A percentile compares a stretch with the other conserved stretches of the same genome.
Conservation (phyloP, 305 asterid genomes). For the Plantago coronopus region DNA sequence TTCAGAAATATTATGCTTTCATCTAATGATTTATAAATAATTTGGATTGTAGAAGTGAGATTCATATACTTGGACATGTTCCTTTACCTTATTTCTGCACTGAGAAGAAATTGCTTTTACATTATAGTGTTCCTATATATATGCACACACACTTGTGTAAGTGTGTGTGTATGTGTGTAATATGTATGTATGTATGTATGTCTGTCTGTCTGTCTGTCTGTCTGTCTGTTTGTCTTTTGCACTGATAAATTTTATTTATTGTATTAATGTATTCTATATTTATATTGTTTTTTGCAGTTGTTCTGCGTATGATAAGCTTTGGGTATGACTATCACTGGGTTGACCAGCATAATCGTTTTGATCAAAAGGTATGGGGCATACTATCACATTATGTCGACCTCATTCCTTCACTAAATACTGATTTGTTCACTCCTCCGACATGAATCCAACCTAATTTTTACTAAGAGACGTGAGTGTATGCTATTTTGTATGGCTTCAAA, state of each 20-base stretch:
- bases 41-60: not conserved
- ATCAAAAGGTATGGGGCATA: constrained; percentile 58
- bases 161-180: too few species aligned
- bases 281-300: constrained; percentile 53
- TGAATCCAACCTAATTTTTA: not conserved
- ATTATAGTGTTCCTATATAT: constrained; percentile 2
- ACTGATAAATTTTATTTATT: constrained; percentile 9
- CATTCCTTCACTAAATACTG: constrained; percentile 12
- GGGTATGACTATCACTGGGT: constrained; percentile 95
- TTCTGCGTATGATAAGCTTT: constrained; percentile 95
- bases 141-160: not conserved
- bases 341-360: constrained; percentile 48
- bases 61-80: not conserved
- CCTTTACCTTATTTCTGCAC: constrained; percentile 1
- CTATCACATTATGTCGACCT: constrained; percentile 17
- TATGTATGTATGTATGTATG: too few species aligned
- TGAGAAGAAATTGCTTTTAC: constrained; percentile 8
- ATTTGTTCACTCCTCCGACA: not conserved
- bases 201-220: too few species aligned
- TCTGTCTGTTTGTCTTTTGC: not conserved
- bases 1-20: too few species aligned
- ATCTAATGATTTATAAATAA: too few species aligned
- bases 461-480: constrained; percentile 16
- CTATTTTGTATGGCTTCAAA: constrained; percentile 9
- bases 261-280: constrained; percentile 2